Base-by-base conservation (phyloP, 805 yeast species). In the Starmera caribaea region DNA sequence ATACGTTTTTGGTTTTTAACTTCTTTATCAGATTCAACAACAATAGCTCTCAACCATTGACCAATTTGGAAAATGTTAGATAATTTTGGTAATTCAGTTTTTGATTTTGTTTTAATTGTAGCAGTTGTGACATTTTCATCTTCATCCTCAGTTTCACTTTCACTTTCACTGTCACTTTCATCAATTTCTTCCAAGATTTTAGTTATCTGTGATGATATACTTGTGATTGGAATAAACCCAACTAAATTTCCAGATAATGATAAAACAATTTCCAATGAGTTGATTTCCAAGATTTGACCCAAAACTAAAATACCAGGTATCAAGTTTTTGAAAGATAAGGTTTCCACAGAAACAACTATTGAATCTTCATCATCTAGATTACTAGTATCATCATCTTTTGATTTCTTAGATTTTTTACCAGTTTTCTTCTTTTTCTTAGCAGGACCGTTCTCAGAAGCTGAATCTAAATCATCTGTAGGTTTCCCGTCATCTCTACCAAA, bases 11-110 rank as follows among this genome's bases (percentile, higher is more conserved):
- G 75, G 11, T 50, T 40, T 14, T 60, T 62, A 34, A 59, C 58
- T 35, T 62, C 53, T 37, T 61, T 39, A 41, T 65, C 64, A n/a
- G 76, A 68, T 33, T 74, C 75, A 8, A 74, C 71, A n/a, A 89
- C 89, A 34, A 69, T 61, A 27, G 94, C 96, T 49, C 92, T 75
- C 33, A 92, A 63, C 87, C 92, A 90, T 58, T 84, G 90, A 9
- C 97, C 97, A 31, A 76, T 50, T 30, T 59, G 57, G 62, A 89
- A 87, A 38, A 74, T 56, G 2, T 66, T 54, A 1, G 62, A 56
- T 40, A 83, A 65, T 14, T 66, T 62, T 8, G 95, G 95, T 40
- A 81, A 65, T 33, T 69, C 73, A 13, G 61, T 61, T 38, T 49
- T 47, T 30, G 34, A 42, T 26, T 37, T 52, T 41, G 46, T 38